Evolutionary conservation across 345 rosid species (phyloP).

Genomic region (Brassica juncea): DNA sequence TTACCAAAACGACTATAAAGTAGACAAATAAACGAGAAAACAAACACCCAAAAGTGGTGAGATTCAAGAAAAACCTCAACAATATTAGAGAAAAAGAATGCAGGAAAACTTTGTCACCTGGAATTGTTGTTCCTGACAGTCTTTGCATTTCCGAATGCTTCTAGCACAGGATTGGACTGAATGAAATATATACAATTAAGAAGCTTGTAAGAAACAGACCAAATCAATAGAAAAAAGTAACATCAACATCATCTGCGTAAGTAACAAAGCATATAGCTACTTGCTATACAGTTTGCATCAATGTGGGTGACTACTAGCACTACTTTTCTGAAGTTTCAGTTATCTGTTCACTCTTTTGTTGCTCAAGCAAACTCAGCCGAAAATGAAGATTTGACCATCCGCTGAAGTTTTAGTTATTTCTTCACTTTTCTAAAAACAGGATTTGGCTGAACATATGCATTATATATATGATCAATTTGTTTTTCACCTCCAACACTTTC

Average conservation of each 20-base stretch:
- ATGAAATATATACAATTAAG: slow-evolving; percentile 29
- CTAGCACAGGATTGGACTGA: slow-evolving; percentile 99
- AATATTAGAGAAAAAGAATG: background rate
- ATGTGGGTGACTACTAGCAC: slow-evolving; percentile 18
- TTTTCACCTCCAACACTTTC: slow-evolving; percentile 90
- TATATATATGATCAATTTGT: background rate
- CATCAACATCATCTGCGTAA: slow-evolving; percentile 12
- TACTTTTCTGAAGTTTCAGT: slow-evolving; percentile 13
- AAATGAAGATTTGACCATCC: slow-evolving; percentile 5
- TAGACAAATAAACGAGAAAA: slow-evolving; percentile 23
- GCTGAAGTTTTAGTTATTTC: slow-evolving; percentile 9
- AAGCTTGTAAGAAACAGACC: slow-evolving; percentile 18
- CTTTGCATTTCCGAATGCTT: slow-evolving; percentile 99
- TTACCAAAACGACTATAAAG: slow-evolving; percentile 93
- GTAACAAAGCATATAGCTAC: slow-evolving; percentile 16
- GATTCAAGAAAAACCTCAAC: background rate
- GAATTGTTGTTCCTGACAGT: slow-evolving; percentile 98
- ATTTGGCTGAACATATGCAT: slow-evolving; percentile 1
- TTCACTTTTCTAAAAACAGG: slow-evolving; percentile 19
- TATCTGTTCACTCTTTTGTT: background rate
- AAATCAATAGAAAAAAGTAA: background rate
- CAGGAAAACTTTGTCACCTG: slow-evolving; percentile 50
- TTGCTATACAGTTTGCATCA: slow-evolving; percentile 10
- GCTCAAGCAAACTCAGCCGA: slow-evolving; percentile 13
- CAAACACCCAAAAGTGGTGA: background rate